Evolutionary conservation across 345 rosid species (phyloP), one percentile per base, ranked within the genome.

Genomic region (Syzygium oleosum): DNA sequence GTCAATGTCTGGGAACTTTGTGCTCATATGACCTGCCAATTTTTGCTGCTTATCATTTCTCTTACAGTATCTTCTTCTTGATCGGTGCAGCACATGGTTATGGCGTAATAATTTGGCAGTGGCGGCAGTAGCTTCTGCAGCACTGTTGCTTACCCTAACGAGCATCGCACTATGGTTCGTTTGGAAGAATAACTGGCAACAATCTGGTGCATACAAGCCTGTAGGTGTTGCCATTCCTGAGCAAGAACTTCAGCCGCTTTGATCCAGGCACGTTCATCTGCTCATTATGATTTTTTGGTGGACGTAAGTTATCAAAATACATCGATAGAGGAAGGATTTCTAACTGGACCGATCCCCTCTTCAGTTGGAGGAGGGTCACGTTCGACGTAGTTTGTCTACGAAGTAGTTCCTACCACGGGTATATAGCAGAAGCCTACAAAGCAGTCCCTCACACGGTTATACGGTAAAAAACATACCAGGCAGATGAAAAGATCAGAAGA

Each of bases 201-300:
- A 91, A 13, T 79, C 90, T n/a, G 90, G 88, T 84, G 73, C 88
- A 1, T 96, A 97, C 88, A 89, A 94, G 89, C 97, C 98, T 78
- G 98, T 97, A 85, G 94, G 87, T 87, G 91, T 92, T 21, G 11
- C 85, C 79, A 90, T 93, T 85, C 91, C 94, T 0, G 98, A 96
- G 91, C 97, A 94, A 91, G 98, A 97, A 91, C 98, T 97, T 88
- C 97, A 94, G 89, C 95, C 98, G 79, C 91, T 96, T 51, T 88
- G 88, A 59, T 4, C 55, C 19, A 7, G 14, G 53, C 58, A 51
- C 61, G 56, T 29, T 41, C 80, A 38, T 73, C 49, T 73, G 12
- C 49, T 73, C 80, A 38, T 73, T 73, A 73, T 73, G 80, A 84
- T 16, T 29, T 52, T 84, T 41, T 84, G 49, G 80, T 13, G 22